A percentile compares a stretch with the other conserved stretches of the same genome.
Conservation (phyloP, 2,329 filamentous ascomycete genomes). For the Calonectria fujianensis region DNA sequence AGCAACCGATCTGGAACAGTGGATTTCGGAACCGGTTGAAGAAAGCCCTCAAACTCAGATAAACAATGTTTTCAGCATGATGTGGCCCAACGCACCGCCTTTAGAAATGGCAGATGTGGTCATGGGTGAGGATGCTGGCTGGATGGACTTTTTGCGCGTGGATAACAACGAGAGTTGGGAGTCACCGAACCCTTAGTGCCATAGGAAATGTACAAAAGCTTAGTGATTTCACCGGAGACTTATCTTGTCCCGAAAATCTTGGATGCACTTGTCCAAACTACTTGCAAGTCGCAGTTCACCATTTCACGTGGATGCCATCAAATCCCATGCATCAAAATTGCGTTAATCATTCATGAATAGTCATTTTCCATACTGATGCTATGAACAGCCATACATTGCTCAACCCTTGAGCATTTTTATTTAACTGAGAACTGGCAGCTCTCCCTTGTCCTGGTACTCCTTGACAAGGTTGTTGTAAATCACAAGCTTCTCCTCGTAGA, state of each 20-base stretch:
- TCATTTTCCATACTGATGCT: neutral
- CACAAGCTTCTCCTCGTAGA: slow-evolving; percentile 59
- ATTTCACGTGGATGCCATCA: neutral
- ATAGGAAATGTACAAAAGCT: neutral
- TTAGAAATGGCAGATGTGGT: slow-evolving; percentile 61
- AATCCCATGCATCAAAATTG: neutral
- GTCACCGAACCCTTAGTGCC: neutral
- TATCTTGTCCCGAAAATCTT: neutral
- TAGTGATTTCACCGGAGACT: neutral
- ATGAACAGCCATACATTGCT: too few species aligned
- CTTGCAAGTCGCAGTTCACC: too few species aligned
- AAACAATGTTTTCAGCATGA: slow-evolving; percentile 65
- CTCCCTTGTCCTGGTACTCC: slow-evolving; percentile 58
- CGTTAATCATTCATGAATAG: slow-evolving; percentile 2
- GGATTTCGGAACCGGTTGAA: slow-evolving; percentile 54
- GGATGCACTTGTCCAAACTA: neutral
- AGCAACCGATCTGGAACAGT: neutral
- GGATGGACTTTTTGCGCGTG: slow-evolving; percentile 60
- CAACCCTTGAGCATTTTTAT: neutral
- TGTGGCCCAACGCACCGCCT: slow-evolving; percentile 66
- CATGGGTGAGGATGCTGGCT: slow-evolving; percentile 61
- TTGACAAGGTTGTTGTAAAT: slow-evolving; percentile 58
- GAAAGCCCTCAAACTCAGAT: slow-evolving; percentile 66
- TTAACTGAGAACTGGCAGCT: slow-evolving; percentile 46
- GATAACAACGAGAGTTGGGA: slow-evolving; percentile 45